A percentile compares a stretch with the other conserved stretches of the same genome.
Conservation (phyloP, 305 asterid species). For the Coffea humblotiana region DNA sequence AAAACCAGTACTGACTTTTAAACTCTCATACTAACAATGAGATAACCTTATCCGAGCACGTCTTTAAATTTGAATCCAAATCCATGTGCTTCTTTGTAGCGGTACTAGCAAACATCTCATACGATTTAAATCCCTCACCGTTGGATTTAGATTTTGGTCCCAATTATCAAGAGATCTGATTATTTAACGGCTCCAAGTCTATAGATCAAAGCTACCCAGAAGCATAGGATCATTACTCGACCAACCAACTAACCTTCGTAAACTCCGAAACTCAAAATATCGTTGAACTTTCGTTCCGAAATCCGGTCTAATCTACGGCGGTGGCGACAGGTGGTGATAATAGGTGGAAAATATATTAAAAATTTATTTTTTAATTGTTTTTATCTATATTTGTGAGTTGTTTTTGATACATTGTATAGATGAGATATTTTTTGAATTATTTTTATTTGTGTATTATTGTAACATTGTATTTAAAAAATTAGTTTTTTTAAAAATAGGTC, state of each 20-base stretch:
- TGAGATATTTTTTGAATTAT: no score
- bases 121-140: background rate
- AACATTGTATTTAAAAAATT: no score
- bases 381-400: no score
- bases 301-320: no score
- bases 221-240: background rate
- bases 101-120: no score
- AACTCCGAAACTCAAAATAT: background rate
- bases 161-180: background rate
- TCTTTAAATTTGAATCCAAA: background rate
- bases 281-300: background rate
- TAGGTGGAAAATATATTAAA: no score
- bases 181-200: background rate
- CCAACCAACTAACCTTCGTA: background rate
- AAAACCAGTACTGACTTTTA: background rate
- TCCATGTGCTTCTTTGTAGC: background rate
- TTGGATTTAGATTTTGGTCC: background rate
- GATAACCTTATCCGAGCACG: background rate
- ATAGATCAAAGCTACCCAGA: background rate
- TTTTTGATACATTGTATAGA: no score
- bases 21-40: background rate
- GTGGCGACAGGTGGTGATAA: no score
- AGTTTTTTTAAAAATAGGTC: no score
- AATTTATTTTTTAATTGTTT: no score
- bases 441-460: no score